Evolutionary conservation across 2,329 filamentous ascomycete species (phyloP).

Genomic region (Emmonsiellopsis sp.): DNA sequence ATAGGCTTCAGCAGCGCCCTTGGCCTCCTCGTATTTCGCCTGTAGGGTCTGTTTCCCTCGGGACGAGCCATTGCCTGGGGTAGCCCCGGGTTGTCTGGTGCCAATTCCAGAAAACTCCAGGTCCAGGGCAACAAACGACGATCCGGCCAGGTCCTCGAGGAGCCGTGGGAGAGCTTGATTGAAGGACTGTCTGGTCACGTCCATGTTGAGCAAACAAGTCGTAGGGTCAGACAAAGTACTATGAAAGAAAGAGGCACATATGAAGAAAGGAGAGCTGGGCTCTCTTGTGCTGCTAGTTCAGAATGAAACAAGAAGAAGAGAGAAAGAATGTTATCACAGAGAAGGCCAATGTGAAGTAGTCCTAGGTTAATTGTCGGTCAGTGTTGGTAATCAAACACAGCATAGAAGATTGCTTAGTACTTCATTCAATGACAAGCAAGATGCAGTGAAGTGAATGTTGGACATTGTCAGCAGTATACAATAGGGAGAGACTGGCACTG

Average conservation of each 20-base stretch:
- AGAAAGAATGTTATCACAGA: background rate
- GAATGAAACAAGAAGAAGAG: background rate
- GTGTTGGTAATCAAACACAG: background rate
- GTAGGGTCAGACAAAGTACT: background rate
- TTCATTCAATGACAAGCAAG: background rate
- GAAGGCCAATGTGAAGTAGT: background rate
- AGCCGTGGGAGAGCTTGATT: constrained; percentile 44
- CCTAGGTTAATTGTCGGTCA: background rate
- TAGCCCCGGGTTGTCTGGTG: constrained; percentile 25
- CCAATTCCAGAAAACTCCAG: constrained; percentile 58
- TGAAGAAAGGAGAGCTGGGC: background rate
- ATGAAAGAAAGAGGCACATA: background rate
- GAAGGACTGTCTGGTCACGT: constrained; percentile 44
- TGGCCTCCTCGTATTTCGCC: constrained; percentile 52
- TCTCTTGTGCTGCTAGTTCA: background rate
- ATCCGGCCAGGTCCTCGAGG: constrained; percentile 47
- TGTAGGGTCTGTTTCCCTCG: constrained; percentile 44
- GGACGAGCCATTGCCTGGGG: constrained; percentile 14
- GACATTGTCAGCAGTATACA: too few relatives aligned
- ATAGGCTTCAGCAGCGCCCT: constrained; percentile 51
- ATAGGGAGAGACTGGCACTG: too few relatives aligned
- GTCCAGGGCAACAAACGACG: constrained; percentile 55
- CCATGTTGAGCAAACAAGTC: constrained; percentile 36
- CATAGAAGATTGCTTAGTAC: background rate
- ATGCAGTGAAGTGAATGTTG: too few relatives aligned